These are phyloP conservation scores for Colletotrichum sp. DNA, from an alignment of 2,329 filamentous ascomycete genomes.

Conservation along the genomic window DNA sequence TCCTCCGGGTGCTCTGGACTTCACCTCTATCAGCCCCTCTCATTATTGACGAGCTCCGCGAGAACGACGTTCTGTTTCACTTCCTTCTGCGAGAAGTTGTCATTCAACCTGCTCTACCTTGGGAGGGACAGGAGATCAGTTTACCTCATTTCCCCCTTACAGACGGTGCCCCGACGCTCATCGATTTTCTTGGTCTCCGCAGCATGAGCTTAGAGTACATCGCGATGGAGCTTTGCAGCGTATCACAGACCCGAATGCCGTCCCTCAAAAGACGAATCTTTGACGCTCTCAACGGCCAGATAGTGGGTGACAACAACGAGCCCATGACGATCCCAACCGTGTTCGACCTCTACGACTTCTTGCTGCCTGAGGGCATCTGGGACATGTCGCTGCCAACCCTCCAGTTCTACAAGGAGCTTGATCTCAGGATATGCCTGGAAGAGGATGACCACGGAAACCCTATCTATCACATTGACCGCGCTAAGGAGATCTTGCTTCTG, in stretches of 20 bases:
- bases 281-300: conserved; percentile 79
- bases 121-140: conserved; percentile 71
- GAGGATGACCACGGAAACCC: conserved; percentile 60
- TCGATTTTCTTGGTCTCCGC: conserved; percentile 79
- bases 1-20: conserved; percentile 83
- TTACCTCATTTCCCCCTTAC: conserved; percentile 72
- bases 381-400: conserved; percentile 57
- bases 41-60: conserved; percentile 79
- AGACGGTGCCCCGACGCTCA: conserved; percentile 70
- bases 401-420: conserved; percentile 67
- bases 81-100: conserved; percentile 74
- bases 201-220: conserved; percentile 85
- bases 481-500: conserved; percentile 76
- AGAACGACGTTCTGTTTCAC: conserved; percentile 79
- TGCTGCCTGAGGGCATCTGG: conserved; percentile 60
- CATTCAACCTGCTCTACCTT: conserved; percentile 72
- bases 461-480: conserved; percentile 73
- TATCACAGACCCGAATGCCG: conserved; percentile 73
- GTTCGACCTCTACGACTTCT: conserved; percentile 93
- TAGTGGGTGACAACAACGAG: conserved; percentile 70
- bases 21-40: conserved; percentile 79
- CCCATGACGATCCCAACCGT: conserved; percentile 74
- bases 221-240: conserved; percentile 81
- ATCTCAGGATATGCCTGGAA: conserved; percentile 69
- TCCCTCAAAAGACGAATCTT: conserved; percentile 72